Percentiles rank a stretch among this genome's conserved stretches.
Conservation (phyloP, 2,329 filamentous ascomycete genomes). For the Byssoonygena ceratinophila region DNA sequence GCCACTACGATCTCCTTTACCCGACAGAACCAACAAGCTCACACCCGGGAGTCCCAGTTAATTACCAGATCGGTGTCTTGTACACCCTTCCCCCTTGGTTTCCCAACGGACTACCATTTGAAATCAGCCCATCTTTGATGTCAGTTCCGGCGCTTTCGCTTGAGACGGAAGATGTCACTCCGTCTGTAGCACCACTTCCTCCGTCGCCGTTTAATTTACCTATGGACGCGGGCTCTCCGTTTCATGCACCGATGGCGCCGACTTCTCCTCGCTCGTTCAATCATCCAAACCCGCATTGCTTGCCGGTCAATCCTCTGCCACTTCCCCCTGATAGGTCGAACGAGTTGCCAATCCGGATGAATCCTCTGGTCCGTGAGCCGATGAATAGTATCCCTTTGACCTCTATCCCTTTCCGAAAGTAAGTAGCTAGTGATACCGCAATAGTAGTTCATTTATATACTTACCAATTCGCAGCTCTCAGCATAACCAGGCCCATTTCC, state of each 20-base stretch:
- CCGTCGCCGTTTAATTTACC: conserved; percentile 25
- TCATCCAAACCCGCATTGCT: neutral
- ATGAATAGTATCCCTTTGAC: conserved; percentile 34
- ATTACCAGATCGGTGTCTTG: conserved; percentile 34
- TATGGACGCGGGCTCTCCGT: conserved; percentile 21
- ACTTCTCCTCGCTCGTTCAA: neutral
- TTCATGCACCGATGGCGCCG: conserved; percentile 8
- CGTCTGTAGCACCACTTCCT: conserved; percentile 25
- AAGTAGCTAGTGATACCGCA: conserved; percentile 14
- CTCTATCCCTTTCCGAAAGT: conserved; percentile 35
- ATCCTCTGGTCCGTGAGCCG: conserved; percentile 33
- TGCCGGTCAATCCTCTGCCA: conserved; percentile 21
- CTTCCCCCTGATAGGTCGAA: conserved; percentile 22
- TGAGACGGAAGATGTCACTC: conserved; percentile 26
- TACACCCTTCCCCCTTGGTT: conserved; percentile 32
- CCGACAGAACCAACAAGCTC: conserved; percentile 39
- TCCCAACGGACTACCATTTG: conserved; percentile 30
- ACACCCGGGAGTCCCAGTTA: conserved; percentile 26
- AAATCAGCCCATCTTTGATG: conserved; percentile 34
- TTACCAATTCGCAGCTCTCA: conserved; percentile 27
- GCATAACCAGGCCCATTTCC: conserved; percentile 39
- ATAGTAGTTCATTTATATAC: neutral
- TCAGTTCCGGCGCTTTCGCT: conserved; percentile 33
- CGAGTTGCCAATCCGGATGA: conserved; percentile 30
- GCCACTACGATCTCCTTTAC: conserved; percentile 94